Base-by-base conservation (phyloP, 2,329 filamentous ascomycete species). In the Apiospora pterosperma region DNA sequence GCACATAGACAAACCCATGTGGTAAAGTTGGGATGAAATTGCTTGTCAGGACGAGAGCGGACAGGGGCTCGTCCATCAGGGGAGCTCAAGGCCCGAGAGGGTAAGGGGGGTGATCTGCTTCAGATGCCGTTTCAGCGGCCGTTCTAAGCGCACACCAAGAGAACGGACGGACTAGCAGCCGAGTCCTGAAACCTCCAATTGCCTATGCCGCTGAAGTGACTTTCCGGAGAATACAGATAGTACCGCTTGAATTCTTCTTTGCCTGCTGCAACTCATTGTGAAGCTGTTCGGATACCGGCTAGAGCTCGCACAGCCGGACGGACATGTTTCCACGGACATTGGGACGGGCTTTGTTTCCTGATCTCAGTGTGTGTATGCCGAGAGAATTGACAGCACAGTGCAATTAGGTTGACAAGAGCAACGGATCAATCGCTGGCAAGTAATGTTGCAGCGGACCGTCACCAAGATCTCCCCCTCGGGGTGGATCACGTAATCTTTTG, bases 101-200 rank as follows among this genome's bases (percentile, higher is more conserved):
- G 21, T 64, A 64, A 66, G 68, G 69, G 66, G 71, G 67, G 16
- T 63, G 64, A 65, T 64, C 61, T 73, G 73, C 73, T 63, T 75
- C 73, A 75, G 69, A 70, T 70, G 65, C 59, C 59, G 73, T 75
- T 75, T 75, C 72, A 74, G 60, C 62, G 8, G 36, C 55, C 28
- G 36, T 44, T 58, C 25, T 19, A 58, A 38, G 59, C 60, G 61
- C 59, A 63, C 52, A 63, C 61, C 65, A 52, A 60, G 36, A 69
- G 41, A 64, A 69, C 73, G 73, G 73, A 69, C 69, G 64, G 67
- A 34, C 66, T 66, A 61, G 69, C 61, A 72, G 59, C 73, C 73
- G 73, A 71, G 65, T 55, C 61, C 68, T 74, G 73, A 75, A 75
- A 75, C 73, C 69, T 64, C 63, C 62, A 64, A 59, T 28, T 66